Conservation (phyloP, 768 basidiomycete species). For the Russula compacta region DNA sequence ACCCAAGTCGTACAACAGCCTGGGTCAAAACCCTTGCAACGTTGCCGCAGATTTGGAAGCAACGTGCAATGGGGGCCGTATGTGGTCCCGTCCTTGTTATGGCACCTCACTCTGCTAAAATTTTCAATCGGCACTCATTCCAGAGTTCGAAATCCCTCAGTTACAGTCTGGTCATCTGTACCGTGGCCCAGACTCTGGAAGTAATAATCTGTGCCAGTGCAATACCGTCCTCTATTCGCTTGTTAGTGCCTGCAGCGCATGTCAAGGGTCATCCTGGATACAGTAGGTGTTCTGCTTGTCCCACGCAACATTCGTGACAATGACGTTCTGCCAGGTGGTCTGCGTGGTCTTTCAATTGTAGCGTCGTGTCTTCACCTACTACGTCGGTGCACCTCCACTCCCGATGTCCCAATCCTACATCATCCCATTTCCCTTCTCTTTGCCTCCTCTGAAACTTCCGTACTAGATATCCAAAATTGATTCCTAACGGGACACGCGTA, state of each 20-base stretch:
- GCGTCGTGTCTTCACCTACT: not conserved
- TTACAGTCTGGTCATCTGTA: not conserved
- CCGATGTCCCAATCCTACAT: not conserved
- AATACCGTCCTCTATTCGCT: conserved; percentile 3
- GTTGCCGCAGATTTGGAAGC: not conserved
- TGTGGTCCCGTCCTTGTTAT: not conserved
- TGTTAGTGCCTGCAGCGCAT: not conserved
- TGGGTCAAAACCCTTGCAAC: conserved; percentile 4
- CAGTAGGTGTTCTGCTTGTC: not conserved
- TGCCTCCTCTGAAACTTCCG: not conserved
- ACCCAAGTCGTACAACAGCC: conserved; percentile 2
- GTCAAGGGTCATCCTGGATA: not conserved
- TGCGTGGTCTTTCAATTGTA: not conserved
- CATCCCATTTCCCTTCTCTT: not conserved
- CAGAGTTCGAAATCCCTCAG: not conserved
- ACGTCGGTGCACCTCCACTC: not conserved
- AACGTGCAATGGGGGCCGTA: not conserved
- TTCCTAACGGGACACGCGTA: not conserved
- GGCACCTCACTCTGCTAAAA: too few species aligned
- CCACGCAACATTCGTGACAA: not conserved
- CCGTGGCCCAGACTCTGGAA: not conserved
- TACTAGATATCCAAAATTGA: not conserved
- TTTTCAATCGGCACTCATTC: too few species aligned
- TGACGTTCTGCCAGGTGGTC: not conserved
- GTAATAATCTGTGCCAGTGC: not conserved